phyloP scores from a whole-genome alignment of 148 eudicot genomes.

The Simmondsia chinensis region DNA sequence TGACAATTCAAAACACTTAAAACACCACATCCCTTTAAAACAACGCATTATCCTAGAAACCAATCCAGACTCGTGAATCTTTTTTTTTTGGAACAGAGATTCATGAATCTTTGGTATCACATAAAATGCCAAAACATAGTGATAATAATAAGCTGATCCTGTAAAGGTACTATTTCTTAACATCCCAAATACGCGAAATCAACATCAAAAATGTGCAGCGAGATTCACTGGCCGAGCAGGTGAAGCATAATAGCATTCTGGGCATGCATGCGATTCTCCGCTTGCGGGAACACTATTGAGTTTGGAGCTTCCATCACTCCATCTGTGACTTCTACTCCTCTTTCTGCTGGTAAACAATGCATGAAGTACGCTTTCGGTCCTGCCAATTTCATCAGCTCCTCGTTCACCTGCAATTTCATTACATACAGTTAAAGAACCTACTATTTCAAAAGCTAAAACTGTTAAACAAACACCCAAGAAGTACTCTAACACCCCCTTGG shows the following conservation, averaged over 20 bases:
- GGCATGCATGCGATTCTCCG: slow-evolving; percentile 96
- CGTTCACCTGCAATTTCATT: slow-evolving; percentile 61
- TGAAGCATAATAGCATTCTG: slow-evolving; percentile 97
- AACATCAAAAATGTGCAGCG: too few species aligned
- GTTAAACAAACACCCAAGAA: neutral
- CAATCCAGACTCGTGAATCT: too few species aligned
- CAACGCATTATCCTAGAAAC: too few species aligned
- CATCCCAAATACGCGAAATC: too few species aligned
- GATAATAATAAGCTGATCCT: too few species aligned
- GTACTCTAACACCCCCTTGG: neutral
- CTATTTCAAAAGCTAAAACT: too few species aligned
- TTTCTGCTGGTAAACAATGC: slow-evolving; percentile 98
- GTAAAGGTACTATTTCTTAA: too few species aligned
- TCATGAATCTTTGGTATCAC: too few species aligned
- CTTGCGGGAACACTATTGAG: slow-evolving; percentile 93
- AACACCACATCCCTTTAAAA: too few species aligned
- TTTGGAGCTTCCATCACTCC: slow-evolving; percentile 88
- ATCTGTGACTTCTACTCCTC: slow-evolving; percentile 92
- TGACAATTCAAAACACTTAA: too few species aligned
- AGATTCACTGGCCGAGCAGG: slow-evolving; percentile 56
- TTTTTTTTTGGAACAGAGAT: too few species aligned
- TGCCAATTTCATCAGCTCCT: slow-evolving; percentile 80
- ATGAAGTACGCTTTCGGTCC: slow-evolving; percentile 89
- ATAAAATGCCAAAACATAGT: too few species aligned
- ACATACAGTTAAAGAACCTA: neutral